Evolutionary conservation across 306 rosid genomes (phyloP).

Genomic region (Neltuma alba): DNA sequence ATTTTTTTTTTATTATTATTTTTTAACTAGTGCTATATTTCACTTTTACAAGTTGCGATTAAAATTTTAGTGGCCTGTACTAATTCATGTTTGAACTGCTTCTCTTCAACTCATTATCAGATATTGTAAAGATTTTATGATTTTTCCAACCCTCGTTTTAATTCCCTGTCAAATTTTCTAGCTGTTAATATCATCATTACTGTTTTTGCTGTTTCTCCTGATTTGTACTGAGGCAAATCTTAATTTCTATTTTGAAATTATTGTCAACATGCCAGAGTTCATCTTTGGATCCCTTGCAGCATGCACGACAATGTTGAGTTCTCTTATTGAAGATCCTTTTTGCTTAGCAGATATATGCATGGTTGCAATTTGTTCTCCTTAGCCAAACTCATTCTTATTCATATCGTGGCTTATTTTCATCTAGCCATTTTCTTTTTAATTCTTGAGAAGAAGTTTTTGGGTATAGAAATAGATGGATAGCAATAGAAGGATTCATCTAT

Average conservation of each 20-base stretch:
- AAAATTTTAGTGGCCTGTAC: not conserved
- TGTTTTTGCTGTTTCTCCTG: not conserved
- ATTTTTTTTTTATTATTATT: too few species aligned
- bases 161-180: not conserved
- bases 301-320: not conserved
- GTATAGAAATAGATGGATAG: not conserved
- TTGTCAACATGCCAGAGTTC: not conserved
- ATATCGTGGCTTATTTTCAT: not conserved
- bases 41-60: constrained; percentile 3
- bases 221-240: not conserved
- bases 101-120: not conserved
- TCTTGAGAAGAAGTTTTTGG: not conserved
- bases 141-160: not conserved
- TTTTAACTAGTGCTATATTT: not conserved
- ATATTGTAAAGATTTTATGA: not conserved
- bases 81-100: not conserved
- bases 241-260: constrained; percentile 13
- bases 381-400: not conserved
- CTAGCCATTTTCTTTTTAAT: constrained; percentile 1
- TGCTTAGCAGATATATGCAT: not conserved
- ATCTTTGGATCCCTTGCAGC: constrained; percentile 12
- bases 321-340: not conserved
- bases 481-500: constrained; percentile 8
- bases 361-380: not conserved
- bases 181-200: constrained; percentile 1